Evolutionary conservation across 2,329 filamentous ascomycete species (phyloP).

Genomic region (Shiraia bambusicola): DNA sequence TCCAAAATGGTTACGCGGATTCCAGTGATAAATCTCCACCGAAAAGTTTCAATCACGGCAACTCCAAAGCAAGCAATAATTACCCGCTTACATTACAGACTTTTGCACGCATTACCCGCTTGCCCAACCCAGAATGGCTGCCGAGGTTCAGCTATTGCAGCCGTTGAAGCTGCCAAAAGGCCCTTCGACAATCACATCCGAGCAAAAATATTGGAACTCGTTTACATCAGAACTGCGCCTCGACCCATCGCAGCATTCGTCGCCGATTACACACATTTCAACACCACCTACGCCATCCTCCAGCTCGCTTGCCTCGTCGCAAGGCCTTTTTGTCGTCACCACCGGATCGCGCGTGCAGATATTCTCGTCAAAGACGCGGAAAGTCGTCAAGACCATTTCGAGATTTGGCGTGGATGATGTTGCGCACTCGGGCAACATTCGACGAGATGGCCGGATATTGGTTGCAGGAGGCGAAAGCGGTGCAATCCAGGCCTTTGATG

Average conservation of each 20-base stretch:
- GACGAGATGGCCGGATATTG: slow-evolving; percentile 83
- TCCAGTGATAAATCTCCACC: slow-evolving; percentile 12
- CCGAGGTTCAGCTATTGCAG: slow-evolving; percentile 77
- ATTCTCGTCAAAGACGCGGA: slow-evolving; percentile 87
- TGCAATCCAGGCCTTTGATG: slow-evolving; percentile 92
- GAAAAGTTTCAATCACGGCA: slow-evolving; percentile 23
- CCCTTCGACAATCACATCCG: slow-evolving; percentile 79
- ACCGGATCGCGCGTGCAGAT: slow-evolving; percentile 91
- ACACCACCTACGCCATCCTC: slow-evolving; percentile 55
- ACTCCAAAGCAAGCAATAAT: background rate
- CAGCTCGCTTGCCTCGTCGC: slow-evolving; percentile 42
- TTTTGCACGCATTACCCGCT: slow-evolving; percentile 14
- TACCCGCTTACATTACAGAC: slow-evolving; percentile 2
- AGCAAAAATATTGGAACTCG: slow-evolving; percentile 94
- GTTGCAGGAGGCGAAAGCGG: slow-evolving; percentile 91
- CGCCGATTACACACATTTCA: slow-evolving; percentile 87
- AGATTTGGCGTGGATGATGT: slow-evolving; percentile 79
- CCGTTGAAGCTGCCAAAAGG: slow-evolving; percentile 81
- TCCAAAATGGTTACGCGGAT: slow-evolving; percentile 15
- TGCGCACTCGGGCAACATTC: slow-evolving; percentile 84
- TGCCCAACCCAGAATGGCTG: slow-evolving; percentile 64
- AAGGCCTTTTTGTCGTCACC: slow-evolving; percentile 86
- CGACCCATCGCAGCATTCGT: slow-evolving; percentile 79
- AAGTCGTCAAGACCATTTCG: slow-evolving; percentile 90
- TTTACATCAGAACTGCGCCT: slow-evolving; percentile 91